Evolutionary conservation across 129 eudicot genomes (phyloP).

Genomic region (Erigeron canadensis): DNA sequence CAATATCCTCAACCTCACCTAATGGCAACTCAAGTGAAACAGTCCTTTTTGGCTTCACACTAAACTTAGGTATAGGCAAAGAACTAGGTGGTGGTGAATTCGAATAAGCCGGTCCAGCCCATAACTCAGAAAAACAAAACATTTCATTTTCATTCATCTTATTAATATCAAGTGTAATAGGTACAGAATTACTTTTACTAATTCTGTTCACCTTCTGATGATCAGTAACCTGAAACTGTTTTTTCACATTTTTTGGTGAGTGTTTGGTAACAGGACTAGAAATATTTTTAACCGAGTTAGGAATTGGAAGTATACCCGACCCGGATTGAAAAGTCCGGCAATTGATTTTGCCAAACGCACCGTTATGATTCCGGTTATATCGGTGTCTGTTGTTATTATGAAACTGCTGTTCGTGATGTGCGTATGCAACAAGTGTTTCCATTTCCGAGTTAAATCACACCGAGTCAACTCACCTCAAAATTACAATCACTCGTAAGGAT

Average conservation of each 20-base stretch:
- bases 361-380: neutral
- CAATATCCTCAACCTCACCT: slow-evolving; percentile 42
- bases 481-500: neutral
- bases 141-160: slow-evolving; percentile 33
- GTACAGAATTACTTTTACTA: slow-evolving; percentile 36
- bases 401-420: neutral
- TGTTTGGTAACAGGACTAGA: neutral
- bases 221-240: neutral
- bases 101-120: slow-evolving; percentile 99
- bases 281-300: neutral
- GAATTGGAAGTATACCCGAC: neutral
- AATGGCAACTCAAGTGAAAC: slow-evolving; percentile 74
- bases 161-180: slow-evolving; percentile 44
- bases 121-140: slow-evolving; percentile 62
- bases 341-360: neutral
- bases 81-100: slow-evolving; percentile 98
- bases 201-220: neutral
- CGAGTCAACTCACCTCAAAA: neutral
- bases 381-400: neutral
- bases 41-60: slow-evolving; percentile 57
- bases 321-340: neutral
- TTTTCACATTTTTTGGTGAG: neutral
- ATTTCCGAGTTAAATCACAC: neutral
- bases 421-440: neutral
- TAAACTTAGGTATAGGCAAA: slow-evolving; percentile 88